phyloP scores from a whole-genome alignment of 176 grass and related monocot species.

The Guadua angustifolia region DNA sequence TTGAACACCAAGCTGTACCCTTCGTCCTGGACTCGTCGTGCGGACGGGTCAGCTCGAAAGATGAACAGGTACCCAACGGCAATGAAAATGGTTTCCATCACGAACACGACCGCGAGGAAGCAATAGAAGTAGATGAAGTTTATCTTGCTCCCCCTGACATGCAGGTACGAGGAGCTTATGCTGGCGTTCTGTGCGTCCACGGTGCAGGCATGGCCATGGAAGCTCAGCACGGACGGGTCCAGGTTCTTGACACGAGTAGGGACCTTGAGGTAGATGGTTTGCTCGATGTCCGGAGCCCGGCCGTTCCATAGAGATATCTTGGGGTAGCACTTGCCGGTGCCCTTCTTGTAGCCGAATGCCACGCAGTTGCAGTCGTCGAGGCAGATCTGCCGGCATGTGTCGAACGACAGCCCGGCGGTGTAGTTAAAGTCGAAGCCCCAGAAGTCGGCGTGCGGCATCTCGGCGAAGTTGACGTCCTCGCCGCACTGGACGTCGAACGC shows the following conservation, averaged over 20 bases:
- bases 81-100: too few species aligned
- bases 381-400: conserved; percentile 56
- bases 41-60: too few species aligned
- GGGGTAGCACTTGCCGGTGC: conserved; percentile 56
- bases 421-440: conserved; percentile 67
- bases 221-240: neutral
- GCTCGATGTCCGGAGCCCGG: neutral
- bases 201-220: conserved; percentile 40
- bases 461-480: conserved; percentile 46
- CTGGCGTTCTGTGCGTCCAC: conserved; percentile 12
- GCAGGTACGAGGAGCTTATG: conserved; percentile 12
- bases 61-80: too few species aligned
- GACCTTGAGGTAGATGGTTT: conserved; percentile 61
- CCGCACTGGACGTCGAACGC: conserved; percentile 39
- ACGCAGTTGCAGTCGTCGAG: conserved; percentile 62
- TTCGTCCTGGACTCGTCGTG: too few species aligned
- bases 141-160: too few species aligned
- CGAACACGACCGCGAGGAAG: too few species aligned
- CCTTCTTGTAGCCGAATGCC: conserved; percentile 60
- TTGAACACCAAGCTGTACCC: too few species aligned
- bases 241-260: conserved; percentile 3
- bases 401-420: conserved; percentile 16
- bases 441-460: conserved; percentile 44
- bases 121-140: too few species aligned
- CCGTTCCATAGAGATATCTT: conserved; percentile 66